Conservation (phyloP, 2,329 filamentous ascomycete species). For the Akanthomyces lecanii region DNA sequence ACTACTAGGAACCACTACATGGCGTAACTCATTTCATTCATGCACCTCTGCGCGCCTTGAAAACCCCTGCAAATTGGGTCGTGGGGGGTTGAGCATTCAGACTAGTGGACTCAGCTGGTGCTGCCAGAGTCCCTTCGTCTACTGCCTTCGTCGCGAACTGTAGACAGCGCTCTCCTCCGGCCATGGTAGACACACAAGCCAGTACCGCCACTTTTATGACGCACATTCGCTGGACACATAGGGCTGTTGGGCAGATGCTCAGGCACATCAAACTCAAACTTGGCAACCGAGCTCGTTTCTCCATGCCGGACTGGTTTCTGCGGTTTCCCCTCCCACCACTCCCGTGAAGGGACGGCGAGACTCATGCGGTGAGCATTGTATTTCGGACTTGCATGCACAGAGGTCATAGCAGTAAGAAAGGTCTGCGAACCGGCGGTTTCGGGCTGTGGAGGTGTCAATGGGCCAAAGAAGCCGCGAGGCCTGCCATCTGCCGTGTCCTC, state of each 20-base stretch:
- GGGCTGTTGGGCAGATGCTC: constrained; percentile 49
- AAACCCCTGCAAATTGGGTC: neutral
- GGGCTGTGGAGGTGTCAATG: constrained; percentile 30
- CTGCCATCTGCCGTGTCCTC: constrained; percentile 35
- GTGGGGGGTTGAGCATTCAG: too few species aligned
- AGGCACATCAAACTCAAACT: constrained; percentile 47
- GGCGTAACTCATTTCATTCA: neutral
- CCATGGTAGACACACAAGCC: constrained; percentile 50
- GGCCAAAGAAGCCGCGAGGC: constrained; percentile 41
- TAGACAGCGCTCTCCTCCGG: constrained; percentile 26
- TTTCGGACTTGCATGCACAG: constrained; percentile 18
- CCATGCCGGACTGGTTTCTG: constrained; percentile 22
- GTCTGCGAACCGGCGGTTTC: constrained; percentile 10
- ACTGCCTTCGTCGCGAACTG: constrained; percentile 27
- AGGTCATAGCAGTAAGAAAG: constrained; percentile 2
- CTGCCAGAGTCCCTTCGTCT: neutral
- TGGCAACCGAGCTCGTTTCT: constrained; percentile 17
- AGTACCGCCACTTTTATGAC: constrained; percentile 40
- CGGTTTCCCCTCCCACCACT: constrained; percentile 36
- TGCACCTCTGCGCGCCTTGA: neutral
- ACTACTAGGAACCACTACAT: constrained; percentile 2
- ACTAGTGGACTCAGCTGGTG: neutral
- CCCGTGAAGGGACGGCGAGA: constrained; percentile 25
- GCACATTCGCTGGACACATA: constrained; percentile 47
- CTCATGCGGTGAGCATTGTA: constrained; percentile 23